Base-by-base conservation (phyloP, 179 eudicot genomes). In the Drosera spatulata region DNA sequence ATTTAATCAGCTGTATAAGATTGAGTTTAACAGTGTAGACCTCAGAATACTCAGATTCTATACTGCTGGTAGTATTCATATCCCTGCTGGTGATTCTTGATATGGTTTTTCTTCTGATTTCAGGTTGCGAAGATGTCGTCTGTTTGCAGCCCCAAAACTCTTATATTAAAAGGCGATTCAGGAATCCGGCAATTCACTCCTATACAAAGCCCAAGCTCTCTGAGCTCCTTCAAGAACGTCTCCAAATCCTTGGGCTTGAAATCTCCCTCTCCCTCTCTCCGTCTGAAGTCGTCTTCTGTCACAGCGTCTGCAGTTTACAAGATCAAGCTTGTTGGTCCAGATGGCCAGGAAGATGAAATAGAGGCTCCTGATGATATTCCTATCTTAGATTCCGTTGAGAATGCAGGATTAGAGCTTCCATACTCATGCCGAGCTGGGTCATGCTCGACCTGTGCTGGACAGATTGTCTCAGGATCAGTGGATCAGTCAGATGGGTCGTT, bases 361-460 rank as follows among this genome's bases (percentile, higher is more conserved):
- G 33, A 22, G 33, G 33, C 33, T 22, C 33, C 33, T 22, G 33
- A 22, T 22, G 33, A 22, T 22, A 22, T 22, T 22, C 33, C 33
- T 22, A 22, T 22, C 33, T 22, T 22, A 22, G 33, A 22, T 22
- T 22, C 33, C 33, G 33, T 22, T 22, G 33, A 22, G 33, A 22
- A 22, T 22, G 33, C 33, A 22, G 33, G 33, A 22, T 6, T 74
- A 12, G 71, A 70, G 10, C 37, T 70, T 39, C 78, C 78, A 14
- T 70, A 70, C 69, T 74, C 75, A 0, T 74, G 78, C 65, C 58
- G 71, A 48, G 78, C 75, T 33, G 75, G 78, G 10, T 64, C 75
- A 7, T 74, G 78, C 40, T 70, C 71, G 0, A 70, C 75, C 2
- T 74, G 78, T 40, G 75, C 75, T 9, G 75, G 71, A 22, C 13